phyloP scores from a whole-genome alignment of 164 flowering plant species.

The Vitis vinifera region ASM3070453v1 NC_081822.1:7632501-7633000 shows the following conservation, averaged over 20 bases:
- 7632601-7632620: no score
- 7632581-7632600: background rate
- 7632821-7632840: constrained; percentile 54
- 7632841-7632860: constrained; percentile 53
- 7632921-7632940: background rate
- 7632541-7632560: background rate
- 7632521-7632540: no score
- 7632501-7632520: no score
- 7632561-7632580: background rate
- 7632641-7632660: no score
- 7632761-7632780: background rate
- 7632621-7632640: no score
- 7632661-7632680: no score
- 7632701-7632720: background rate
- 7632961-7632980: background rate
- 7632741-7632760: background rate
- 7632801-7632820: constrained; percentile 53
- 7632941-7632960: background rate
- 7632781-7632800: background rate
- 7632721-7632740: background rate
- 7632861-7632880: constrained; percentile 56
- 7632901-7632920: no score
- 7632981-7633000: no score
- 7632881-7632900: constrained; percentile 31
- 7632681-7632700: no score